A percentile compares a stretch with the other conserved stretches of the same genome.
These are phyloP conservation scores for Paratinospora sagittata DNA, from an alignment of 164 flowering plant genomes.

Conservation along the genomic window DNA sequence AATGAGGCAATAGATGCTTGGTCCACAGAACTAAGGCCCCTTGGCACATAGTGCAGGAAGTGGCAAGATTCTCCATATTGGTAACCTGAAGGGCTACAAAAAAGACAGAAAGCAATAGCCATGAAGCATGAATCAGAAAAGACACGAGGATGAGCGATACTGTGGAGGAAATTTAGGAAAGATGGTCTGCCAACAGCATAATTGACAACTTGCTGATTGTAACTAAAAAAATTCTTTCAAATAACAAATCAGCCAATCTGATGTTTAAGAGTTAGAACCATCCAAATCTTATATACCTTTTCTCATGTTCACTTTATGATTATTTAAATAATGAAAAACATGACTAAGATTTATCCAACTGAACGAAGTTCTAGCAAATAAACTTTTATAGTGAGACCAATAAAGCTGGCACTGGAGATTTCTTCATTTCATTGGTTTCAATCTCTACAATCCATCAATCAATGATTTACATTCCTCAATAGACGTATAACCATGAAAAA, in stretches of 20 bases:
- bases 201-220: neutral
- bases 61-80: slow-evolving; percentile 35
- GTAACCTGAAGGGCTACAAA: slow-evolving; percentile 34
- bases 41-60: slow-evolving; percentile 34
- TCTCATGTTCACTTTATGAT: too few species aligned
- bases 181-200: neutral
- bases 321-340: too few species aligned
- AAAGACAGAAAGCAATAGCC: neutral
- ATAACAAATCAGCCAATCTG: neutral
- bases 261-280: too few species aligned
- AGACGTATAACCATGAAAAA: neutral
- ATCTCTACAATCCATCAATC: neutral
- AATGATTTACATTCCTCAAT: neutral
- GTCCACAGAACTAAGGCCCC: slow-evolving; percentile 26
- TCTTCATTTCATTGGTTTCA: neutral
- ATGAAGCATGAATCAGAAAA: neutral
- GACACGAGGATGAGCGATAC: neutral
- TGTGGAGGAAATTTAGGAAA: neutral
- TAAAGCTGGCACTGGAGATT: neutral
- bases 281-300: too few species aligned
- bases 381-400: neutral
- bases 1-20: slow-evolving; percentile 13
- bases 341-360: too few species aligned
- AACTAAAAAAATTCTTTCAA: neutral
- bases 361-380: too few species aligned